Percentiles rank a stretch among this genome's conserved stretches.
Conservation (phyloP, 1,284 basidiomycete genomes). For the Leccinum subatratum region DNA sequence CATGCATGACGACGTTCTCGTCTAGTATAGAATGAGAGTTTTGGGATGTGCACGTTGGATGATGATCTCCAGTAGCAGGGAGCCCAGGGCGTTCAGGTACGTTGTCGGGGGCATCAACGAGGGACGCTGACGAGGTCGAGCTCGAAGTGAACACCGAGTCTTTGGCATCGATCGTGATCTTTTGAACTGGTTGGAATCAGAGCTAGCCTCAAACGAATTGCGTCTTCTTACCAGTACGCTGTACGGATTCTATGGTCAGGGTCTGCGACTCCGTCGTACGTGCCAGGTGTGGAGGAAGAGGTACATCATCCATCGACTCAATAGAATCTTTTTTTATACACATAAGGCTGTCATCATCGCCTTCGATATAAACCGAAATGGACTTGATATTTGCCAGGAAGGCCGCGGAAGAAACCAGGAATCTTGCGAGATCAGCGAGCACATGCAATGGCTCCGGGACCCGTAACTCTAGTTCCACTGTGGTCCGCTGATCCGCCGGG, state of each 20-base stretch:
- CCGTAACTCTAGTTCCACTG: conserved; percentile 33
- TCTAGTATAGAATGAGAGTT: not conserved
- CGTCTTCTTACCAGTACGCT: conserved; percentile 7
- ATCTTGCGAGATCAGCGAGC: conserved; percentile 69
- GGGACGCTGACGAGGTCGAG: not conserved
- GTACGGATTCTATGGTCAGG: conserved; percentile 13
- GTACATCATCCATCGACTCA: not conserved
- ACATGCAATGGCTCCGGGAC: conserved; percentile 66
- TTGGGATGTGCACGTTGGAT: not conserved
- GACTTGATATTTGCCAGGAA: conserved; percentile 80
- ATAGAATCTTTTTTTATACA: conserved; percentile 55
- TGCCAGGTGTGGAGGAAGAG: not conserved
- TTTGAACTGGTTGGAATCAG: conserved; percentile 17
- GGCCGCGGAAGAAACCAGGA: conserved; percentile 85
- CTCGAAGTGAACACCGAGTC: conserved; percentile 14
- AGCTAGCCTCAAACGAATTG: not conserved
- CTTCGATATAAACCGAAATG: conserved; percentile 75
- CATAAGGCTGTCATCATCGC: conserved; percentile 67
- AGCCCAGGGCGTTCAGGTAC: conserved; percentile 1
- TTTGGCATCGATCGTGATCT: conserved; percentile 10
- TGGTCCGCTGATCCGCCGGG: conserved; percentile 42
- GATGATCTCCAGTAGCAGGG: not conserved
- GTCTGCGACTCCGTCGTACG: not conserved
- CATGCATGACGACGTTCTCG: conserved; percentile 9
- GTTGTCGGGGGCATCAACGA: not conserved